Percentiles rank a stretch among this genome's conserved stretches.
phyloP scores from a whole-genome alignment of 176 grass and related monocot genomes.

The Carex myosuroides region DNA sequence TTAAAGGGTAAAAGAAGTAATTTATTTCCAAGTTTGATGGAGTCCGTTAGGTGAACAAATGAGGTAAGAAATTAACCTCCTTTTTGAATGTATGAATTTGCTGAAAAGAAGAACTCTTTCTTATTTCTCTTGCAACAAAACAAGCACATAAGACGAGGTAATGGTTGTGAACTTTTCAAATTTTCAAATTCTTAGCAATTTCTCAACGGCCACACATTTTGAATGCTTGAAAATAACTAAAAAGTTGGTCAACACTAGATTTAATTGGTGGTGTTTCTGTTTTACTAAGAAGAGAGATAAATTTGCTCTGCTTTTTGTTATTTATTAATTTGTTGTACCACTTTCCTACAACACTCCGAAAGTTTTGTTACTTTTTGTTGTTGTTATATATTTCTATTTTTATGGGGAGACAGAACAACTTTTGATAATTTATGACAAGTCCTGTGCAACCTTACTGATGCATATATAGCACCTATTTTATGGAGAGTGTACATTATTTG shows the following conservation, averaged over 20 bases:
- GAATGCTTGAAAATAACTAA: not conserved
- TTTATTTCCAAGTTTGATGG: constrained; percentile 5
- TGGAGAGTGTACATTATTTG: too few species aligned
- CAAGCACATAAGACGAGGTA: not conserved
- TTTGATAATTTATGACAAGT: not conserved
- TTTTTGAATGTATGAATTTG: constrained; percentile 2
- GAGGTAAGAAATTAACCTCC: not conserved
- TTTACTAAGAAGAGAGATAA: not conserved
- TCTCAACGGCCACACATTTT: not conserved
- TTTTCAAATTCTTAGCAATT: not conserved
- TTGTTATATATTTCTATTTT: not conserved
- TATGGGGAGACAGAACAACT: not conserved
- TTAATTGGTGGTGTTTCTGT: not conserved
- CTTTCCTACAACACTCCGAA: not conserved
- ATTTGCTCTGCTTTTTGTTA: not conserved
- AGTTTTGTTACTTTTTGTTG: not conserved
- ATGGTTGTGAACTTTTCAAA: not conserved
- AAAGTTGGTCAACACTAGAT: not conserved
- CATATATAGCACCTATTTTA: not conserved
- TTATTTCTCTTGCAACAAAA: not conserved
- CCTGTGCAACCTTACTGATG: not conserved
- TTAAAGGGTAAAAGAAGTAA: not conserved
- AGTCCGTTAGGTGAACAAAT: not conserved
- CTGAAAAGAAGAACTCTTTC: not conserved
- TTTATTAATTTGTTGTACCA: not conserved